Evolutionary conservation across 805 yeast genomes (phyloP).

Genomic region (Lipomyces sp.): DNA sequence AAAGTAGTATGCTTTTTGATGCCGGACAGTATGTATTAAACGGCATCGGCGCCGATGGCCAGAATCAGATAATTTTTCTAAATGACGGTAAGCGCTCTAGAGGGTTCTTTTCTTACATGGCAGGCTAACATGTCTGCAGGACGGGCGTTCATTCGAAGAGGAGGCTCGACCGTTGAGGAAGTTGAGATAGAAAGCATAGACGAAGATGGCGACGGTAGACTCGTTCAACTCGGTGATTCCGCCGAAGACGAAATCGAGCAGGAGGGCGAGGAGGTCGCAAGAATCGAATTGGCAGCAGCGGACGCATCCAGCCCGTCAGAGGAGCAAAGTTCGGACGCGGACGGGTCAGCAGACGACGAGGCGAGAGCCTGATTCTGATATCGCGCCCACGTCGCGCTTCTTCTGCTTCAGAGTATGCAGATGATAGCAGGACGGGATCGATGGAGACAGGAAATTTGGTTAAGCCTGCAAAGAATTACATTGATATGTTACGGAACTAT

Average conservation of each 20-base stretch:
- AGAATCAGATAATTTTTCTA: constrained; percentile 16
- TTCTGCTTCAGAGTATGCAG: no score
- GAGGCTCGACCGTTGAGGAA: neutral
- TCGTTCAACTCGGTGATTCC: constrained; percentile 9
- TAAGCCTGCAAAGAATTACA: no score
- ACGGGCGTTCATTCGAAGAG: constrained; percentile 16
- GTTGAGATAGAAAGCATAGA: constrained; percentile 3
- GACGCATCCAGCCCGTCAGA: no score
- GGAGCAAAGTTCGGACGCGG: no score
- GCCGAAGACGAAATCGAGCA: constrained; percentile 37
- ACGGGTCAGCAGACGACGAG: no score
- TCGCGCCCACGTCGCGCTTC: no score
- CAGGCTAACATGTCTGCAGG: neutral
- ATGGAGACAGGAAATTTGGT: no score
- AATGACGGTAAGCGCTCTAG: constrained; percentile 9
- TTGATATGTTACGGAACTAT: no score
- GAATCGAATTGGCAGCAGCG: constrained; percentile 33
- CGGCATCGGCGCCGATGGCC: constrained; percentile 7
- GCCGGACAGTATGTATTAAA: constrained; percentile 7
- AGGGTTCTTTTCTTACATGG: neutral
- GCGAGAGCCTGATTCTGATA: no score
- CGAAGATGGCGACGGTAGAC: neutral
- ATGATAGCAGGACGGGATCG: no score
- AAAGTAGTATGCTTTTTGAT: constrained; percentile 1
- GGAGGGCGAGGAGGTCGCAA: constrained; percentile 43